phyloP scores from a whole-genome alignment of 108 stramenopile species.

The Nannochloropsis salina region DNA sequence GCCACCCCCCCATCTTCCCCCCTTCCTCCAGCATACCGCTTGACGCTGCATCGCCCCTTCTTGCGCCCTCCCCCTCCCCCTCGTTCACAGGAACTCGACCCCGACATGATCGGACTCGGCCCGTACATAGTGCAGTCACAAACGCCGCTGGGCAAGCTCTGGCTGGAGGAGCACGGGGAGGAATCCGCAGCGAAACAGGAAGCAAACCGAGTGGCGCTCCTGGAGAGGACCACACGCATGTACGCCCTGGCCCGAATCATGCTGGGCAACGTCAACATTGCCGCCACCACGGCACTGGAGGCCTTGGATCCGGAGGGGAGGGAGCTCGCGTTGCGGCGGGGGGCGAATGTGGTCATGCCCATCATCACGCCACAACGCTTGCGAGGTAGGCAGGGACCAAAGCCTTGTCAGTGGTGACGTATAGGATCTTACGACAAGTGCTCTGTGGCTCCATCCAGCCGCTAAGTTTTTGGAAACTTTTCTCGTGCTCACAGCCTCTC shows the following conservation, averaged over 20 bases:
- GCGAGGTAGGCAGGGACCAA: not conserved
- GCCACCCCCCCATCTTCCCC: too few relatives aligned
- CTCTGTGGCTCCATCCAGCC: too few relatives aligned
- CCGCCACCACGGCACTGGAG: not conserved
- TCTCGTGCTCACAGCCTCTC: not conserved
- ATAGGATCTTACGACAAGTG: too few relatives aligned
- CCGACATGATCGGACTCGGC: not conserved
- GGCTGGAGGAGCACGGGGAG: not conserved
- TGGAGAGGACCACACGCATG: not conserved
- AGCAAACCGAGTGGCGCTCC: not conserved
- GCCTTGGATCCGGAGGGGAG: not conserved
- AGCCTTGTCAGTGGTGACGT: too few relatives aligned
- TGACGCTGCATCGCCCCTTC: not conserved
- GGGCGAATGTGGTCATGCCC: constrained; percentile 17
- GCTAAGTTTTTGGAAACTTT: not conserved
- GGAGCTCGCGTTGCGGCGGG: not conserved
- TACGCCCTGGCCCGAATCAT: not conserved
- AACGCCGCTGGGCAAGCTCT: not conserved
- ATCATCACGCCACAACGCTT: not conserved
- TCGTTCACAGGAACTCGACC: not conserved
- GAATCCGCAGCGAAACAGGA: not conserved
- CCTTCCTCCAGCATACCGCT: too few relatives aligned
- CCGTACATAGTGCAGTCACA: not conserved
- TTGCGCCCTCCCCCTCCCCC: not conserved
- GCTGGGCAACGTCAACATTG: not conserved